Conservation (phyloP, 148 eudicot species). For the Cornus suecica region DNA sequence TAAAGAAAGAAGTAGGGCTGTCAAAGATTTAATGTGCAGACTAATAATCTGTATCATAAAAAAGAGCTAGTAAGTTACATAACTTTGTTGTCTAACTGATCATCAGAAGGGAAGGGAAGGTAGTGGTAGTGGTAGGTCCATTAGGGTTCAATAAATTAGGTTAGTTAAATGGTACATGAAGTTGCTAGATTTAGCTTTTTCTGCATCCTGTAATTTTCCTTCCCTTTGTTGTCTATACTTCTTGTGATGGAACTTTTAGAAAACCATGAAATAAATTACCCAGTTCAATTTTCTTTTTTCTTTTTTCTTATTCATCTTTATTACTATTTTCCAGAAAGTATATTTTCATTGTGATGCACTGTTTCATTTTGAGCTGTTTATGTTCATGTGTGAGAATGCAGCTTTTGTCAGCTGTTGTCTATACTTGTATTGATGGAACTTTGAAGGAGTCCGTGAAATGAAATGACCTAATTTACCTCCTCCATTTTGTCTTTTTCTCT, state of each 20-base stretch:
- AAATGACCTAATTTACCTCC: no score
- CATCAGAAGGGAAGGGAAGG: conserved; percentile 17
- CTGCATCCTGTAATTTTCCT: conserved; percentile 14
- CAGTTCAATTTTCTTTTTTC: conserved; percentile 1
- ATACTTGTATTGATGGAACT: no score
- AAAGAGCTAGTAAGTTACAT: conserved; percentile 25
- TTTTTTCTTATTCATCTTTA: conserved; percentile 8
- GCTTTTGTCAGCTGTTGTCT: conserved; percentile 1
- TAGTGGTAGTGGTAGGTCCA: not conserved
- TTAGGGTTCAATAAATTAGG: conserved; percentile 12
- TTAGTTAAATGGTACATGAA: conserved; percentile 19
- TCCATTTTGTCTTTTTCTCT: no score
- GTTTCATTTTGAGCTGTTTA: conserved; percentile 6
- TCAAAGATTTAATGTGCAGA: conserved; percentile 24
- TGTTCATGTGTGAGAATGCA: conserved; percentile 12
- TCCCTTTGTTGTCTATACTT: conserved; percentile 26
- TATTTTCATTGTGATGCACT: not conserved
- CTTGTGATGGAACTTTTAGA: conserved; percentile 18
- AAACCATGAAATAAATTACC: conserved; percentile 22
- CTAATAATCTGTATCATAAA: conserved; percentile 37
- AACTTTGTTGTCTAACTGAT: conserved; percentile 35
- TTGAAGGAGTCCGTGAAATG: no score
- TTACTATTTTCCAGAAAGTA: no score
- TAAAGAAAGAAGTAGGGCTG: conserved; percentile 35
- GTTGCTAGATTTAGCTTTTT: conserved; percentile 7